These are phyloP conservation scores for Osmanthus fragrans DNA, from an alignment of 257 asterid species.

Conservation along the genomic window DNA sequence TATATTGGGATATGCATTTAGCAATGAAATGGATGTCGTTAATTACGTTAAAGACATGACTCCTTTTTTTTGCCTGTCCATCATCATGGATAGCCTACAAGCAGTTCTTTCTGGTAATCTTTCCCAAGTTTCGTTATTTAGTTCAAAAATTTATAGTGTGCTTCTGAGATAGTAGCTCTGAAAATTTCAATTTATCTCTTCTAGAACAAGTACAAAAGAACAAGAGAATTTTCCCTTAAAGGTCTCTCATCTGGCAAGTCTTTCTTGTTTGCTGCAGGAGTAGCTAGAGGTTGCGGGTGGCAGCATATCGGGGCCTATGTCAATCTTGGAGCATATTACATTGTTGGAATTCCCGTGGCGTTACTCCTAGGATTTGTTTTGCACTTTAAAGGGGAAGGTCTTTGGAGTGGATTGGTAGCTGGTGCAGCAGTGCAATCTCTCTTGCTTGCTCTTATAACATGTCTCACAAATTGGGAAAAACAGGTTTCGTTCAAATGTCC, in stretches of 20 bases:
- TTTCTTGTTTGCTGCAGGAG: constrained; percentile 41
- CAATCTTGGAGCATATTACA: constrained; percentile 71
- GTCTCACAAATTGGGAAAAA: constrained; percentile 68
- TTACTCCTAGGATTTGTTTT: constrained; percentile 66
- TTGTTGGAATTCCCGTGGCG: constrained; percentile 73
- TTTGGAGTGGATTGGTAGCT: constrained; percentile 74
- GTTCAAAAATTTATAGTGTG: neutral
- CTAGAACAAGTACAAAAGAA: neutral
- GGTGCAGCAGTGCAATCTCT: constrained; percentile 61
- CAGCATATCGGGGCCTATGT: constrained; percentile 85
- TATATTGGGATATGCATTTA: constrained; percentile 53
- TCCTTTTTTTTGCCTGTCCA: constrained; percentile 53
- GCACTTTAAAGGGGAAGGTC: constrained; percentile 61
- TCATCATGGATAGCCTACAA: constrained; percentile 53
- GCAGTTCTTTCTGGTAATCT: constrained; percentile 55
- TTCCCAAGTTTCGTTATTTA: neutral
- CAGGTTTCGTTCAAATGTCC: constrained; percentile 38
- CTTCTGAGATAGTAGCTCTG: neutral
- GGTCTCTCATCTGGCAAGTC: neutral
- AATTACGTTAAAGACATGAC: constrained; percentile 49
- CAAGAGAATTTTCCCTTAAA: neutral
- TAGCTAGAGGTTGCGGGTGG: constrained; percentile 91
- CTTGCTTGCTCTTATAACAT: constrained; percentile 50
- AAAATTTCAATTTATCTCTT: neutral
- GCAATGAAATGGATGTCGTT: constrained; percentile 49